phyloP scores from a whole-genome alignment of 2,329 filamentous ascomycete genomes.

The Penicillium psychrosexuale region DNA sequence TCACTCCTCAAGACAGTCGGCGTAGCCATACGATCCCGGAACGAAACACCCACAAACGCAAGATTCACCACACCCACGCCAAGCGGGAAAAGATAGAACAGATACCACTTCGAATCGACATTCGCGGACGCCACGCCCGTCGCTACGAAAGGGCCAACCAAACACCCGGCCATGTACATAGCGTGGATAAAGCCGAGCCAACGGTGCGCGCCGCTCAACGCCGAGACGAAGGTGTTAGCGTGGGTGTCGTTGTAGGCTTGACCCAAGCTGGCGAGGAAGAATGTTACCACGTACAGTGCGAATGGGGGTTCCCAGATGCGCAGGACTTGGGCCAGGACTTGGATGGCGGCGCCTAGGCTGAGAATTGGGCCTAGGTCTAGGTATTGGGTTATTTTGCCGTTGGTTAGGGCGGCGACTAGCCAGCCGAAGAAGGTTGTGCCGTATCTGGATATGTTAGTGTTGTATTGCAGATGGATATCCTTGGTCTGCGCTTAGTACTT shows the following conservation, averaged over 20 bases:
- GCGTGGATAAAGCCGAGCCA: constrained; percentile 65
- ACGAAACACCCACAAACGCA: constrained; percentile 47
- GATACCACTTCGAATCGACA: constrained; percentile 47
- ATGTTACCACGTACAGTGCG: constrained; percentile 55
- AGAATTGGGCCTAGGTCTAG: constrained; percentile 58
- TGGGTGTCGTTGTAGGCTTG: constrained; percentile 64
- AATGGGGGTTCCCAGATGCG: constrained; percentile 59
- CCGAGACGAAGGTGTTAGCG: constrained; percentile 60
- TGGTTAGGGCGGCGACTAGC: constrained; percentile 57
- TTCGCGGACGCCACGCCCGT: constrained; percentile 49
- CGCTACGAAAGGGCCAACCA: constrained; percentile 56
- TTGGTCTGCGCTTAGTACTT: constrained; percentile 13
- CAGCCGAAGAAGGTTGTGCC: constrained; percentile 59
- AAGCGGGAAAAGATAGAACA: constrained; percentile 57
- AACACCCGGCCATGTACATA: constrained; percentile 57
- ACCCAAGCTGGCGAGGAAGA: constrained; percentile 57
- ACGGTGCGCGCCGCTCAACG: constrained; percentile 52
- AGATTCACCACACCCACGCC: constrained; percentile 54
- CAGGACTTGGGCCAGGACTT: constrained; percentile 48
- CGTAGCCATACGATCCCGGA: constrained; percentile 42
- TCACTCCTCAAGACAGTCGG: neutral
- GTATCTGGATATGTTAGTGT: constrained; percentile 40
- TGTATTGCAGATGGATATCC: neutral
- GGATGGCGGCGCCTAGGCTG: constrained; percentile 53
- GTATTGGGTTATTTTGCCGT: constrained; percentile 47